Evolutionary conservation across 2,329 filamentous ascomycete genomes (phyloP).

Genomic region (Talaromyces sp.): DNA sequence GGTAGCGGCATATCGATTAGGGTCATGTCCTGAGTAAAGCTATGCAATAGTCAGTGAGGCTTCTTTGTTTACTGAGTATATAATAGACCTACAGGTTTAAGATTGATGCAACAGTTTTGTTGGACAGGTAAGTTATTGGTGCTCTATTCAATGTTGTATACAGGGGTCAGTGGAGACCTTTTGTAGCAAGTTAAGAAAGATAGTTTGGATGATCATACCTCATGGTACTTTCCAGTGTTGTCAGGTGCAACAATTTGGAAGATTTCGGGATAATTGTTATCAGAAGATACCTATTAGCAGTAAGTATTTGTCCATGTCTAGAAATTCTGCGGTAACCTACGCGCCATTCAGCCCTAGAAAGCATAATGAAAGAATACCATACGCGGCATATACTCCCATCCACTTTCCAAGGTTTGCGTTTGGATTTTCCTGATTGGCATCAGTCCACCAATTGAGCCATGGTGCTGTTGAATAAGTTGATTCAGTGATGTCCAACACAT

Average conservation of each 20-base stretch:
- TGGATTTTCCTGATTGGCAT: conserved; percentile 8
- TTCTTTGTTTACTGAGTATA: not conserved
- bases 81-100: conserved; percentile 6
- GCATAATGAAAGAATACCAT: conserved; percentile 9
- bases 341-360: conserved; percentile 11
- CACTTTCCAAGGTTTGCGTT: conserved; percentile 7
- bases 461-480: not conserved
- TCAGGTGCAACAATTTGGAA: conserved; percentile 3
- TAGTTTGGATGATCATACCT: not conserved
- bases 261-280: conserved; percentile 7
- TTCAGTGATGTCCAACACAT: not conserved
- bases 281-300: conserved; percentile 9
- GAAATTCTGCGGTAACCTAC: not conserved
- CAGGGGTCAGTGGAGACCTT: not conserved
- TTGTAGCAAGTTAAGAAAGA: not conserved
- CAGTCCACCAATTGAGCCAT: conserved; percentile 13
- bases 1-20: conserved; percentile 45
- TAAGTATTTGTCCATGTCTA: not conserved
- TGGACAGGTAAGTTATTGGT: not conserved
- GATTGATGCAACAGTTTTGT: not conserved
- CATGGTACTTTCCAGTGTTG: conserved; percentile 6
- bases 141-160: conserved; percentile 3
- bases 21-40: conserved; percentile 40
- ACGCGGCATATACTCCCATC: conserved; percentile 12
- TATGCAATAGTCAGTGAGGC: not conserved